Conservation (phyloP, 139 green algal genomes). For the Picochlorum sp. region DNA sequence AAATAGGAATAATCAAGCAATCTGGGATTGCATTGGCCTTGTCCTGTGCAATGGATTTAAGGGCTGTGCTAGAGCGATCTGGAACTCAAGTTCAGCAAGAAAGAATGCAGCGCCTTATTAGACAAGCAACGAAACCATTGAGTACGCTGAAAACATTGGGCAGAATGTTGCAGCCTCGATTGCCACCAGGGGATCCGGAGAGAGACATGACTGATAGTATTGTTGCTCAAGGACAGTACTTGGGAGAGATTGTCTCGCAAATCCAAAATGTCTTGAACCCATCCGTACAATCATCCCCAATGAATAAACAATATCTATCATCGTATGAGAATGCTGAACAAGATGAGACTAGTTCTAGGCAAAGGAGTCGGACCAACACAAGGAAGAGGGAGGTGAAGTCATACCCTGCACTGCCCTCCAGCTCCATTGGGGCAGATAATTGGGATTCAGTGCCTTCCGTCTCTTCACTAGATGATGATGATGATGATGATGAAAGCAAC, state of each 20-base stretch:
- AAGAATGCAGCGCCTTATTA: conserved; percentile 34
- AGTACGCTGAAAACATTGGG: conserved; percentile 50
- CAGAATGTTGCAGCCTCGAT: conserved; percentile 46
- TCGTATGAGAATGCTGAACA: background rate
- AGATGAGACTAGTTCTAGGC: background rate
- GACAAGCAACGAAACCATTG: conserved; percentile 42
- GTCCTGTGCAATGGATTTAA: conserved; percentile 50
- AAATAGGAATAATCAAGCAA: conserved; percentile 36
- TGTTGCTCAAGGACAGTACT: conserved; percentile 42
- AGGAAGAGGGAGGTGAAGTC: background rate
- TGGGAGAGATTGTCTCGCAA: conserved; percentile 47
- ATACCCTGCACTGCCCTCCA: conserved; percentile 15
- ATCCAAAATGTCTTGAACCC: conserved; percentile 30
- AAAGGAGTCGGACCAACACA: background rate
- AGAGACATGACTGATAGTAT: conserved; percentile 55
- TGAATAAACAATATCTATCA: background rate
- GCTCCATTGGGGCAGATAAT: conserved; percentile 21
- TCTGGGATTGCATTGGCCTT: conserved; percentile 39
- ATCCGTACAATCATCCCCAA: too few species aligned
- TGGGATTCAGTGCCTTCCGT: background rate
- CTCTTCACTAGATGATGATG: background rate
- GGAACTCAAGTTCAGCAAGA: conserved; percentile 20
- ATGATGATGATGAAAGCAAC: background rate
- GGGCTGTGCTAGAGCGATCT: conserved; percentile 31
- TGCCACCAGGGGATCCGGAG: conserved; percentile 38